Base-by-base conservation (phyloP, 2,329 filamentous ascomycete genomes). In the Tolypocladium ovalisporum region DNA sequence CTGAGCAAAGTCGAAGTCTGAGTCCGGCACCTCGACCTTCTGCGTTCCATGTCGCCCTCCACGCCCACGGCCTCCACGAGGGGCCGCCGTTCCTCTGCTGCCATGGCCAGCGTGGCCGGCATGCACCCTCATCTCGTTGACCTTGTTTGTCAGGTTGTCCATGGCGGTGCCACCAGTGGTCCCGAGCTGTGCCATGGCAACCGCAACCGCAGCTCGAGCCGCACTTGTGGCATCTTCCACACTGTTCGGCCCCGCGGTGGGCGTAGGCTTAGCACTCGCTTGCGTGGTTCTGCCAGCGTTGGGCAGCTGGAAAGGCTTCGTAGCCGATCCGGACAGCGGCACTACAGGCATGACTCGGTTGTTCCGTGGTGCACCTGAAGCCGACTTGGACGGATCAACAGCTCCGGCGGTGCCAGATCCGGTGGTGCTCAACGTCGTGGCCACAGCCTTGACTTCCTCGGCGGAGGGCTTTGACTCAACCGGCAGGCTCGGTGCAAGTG, bases 1-100 rank as follows among this genome's bases (percentile, higher is more conserved):
- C 55, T 74, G 69, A 6, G 88, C 88, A 67, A 99, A 99, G 68
- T 99, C 93, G 65, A 92, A 99, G 68, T 97, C 94, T 1, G 89
- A 86, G 53, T 88, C 83, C 0, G 94, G 94, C 3, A 99, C 89
- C 56, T 96, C 92, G 36, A 97, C 84, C 74, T 90, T 94, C 64
- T 80, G 76, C 54, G 79, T 60, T 39, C 62, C 61, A 29, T 70
- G 71, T 39, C 78, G 75, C 17, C 76, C 76, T 13, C 77, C 78
- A 56, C 78, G 76, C 1, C 76, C 76, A 58, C 78, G 76, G 29
- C 75, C 76, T 52, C 75, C 76, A 53, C 83, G 79, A 47, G 78
- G 73, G 27, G 73, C 69, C n/a, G 79, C 70, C 10, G 77, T 76
- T 24, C 76, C 75, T 52, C 76, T 72, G 8, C 76, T 74, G 12